Evolutionary conservation across 805 yeast species (phyloP), one percentile per base, ranked within the genome.

Genomic region (Sugiyamaella chiloensis): DNA sequence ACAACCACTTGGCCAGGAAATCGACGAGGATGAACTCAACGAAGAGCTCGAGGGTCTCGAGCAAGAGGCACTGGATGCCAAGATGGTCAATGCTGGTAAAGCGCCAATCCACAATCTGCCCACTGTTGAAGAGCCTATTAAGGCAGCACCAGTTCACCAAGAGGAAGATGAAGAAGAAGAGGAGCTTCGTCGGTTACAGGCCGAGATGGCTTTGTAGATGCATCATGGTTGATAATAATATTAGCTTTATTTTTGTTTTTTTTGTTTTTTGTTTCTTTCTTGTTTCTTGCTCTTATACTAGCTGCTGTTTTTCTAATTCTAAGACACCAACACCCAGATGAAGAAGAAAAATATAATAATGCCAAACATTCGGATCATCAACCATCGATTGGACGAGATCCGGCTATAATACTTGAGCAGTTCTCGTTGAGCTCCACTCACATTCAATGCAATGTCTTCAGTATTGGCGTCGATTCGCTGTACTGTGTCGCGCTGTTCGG

Each of bases 401-500:
- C 83, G 79, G 50, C 91, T 86, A 62, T 85, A 93, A 67, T 90
- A 93, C 65, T 89, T 91, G 57, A 91, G 71, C 55, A 93, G 74
- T 64, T 93, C 98, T 52, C 97, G 72, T 64, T 93, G 98, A 0
- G 99, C 99, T 1, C 98, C 98, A 23, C 78, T 70, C 12, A 93
- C 90, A 64, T 90, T 93, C 62, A 91, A 64, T 59, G 87, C 81
- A 46, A 91, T 88, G 60, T 93, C 98, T 57, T 90, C 96, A 5
- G 95, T 95, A 62, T 93, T 90, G 47, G 82, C 87, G 67, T 93
- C 99, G 54, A 93, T 93, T 61, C 98, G 74, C 66, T 91, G 98
- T 48, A 93, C 91, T 12, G 85, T 86, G 59, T 93, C 99, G 34
- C 98, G 91, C 68, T 93, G 99, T 65, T 93, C 98, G 52, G 87